These are phyloP conservation scores for Podospora fimiseda DNA, from an alignment of 495 filamentous ascomycete genomes.

Conservation along the genomic window DNA sequence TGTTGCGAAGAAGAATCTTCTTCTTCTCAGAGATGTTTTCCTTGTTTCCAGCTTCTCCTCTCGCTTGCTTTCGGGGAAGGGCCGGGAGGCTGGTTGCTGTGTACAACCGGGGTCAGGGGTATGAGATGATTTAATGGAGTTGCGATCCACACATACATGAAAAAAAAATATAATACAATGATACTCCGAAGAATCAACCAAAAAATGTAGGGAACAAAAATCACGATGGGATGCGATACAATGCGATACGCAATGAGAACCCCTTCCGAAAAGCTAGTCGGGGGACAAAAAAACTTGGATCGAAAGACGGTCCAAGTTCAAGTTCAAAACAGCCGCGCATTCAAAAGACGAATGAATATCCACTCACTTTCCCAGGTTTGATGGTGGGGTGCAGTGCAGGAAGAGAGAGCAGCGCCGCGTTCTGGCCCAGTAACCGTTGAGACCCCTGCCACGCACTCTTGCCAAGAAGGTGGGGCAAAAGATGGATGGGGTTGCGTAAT, in stretches of 20 bases:
- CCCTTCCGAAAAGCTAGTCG: background rate
- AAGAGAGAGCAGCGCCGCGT: background rate
- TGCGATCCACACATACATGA: no score
- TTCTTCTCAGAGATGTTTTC: background rate
- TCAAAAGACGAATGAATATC: background rate
- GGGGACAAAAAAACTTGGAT: slow-evolving; percentile 2
- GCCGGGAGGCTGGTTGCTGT: slow-evolving; percentile 8
- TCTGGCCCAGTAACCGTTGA: slow-evolving; percentile 22
- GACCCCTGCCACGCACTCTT: background rate
- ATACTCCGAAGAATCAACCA: background rate
- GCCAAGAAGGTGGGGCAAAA: background rate
- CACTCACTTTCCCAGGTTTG: background rate
- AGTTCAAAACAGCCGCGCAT: background rate
- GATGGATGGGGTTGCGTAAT: background rate
- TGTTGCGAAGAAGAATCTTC: background rate
- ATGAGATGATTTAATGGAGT: slow-evolving; percentile 9
- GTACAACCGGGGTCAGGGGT: background rate
- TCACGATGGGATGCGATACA: background rate
- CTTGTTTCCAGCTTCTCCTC: no score
- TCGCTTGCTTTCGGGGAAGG: no score
- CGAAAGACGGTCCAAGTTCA: background rate
- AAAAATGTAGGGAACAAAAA: background rate
- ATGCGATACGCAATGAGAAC: background rate
- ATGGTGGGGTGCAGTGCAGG: slow-evolving; percentile 6
- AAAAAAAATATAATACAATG: background rate